Base-by-base conservation (phyloP, 805 yeast species). In the Starmerella bombicola region DNA sequence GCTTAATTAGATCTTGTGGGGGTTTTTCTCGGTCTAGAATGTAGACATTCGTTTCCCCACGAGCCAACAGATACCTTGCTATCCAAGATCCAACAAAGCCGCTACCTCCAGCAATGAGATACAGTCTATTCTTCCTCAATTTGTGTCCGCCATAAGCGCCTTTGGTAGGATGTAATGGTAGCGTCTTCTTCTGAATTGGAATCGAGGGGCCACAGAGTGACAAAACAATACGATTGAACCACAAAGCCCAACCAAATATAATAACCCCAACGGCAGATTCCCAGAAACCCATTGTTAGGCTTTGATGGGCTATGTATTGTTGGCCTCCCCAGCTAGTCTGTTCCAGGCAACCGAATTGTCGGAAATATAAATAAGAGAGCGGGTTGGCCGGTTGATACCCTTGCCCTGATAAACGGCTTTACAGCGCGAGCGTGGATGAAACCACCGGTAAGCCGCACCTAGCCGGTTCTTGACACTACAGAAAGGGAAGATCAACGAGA, bases 51-150 rank as follows among this genome's bases (percentile, higher is more conserved):
- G 21, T 30, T 16, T 55, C 57, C 6, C 50, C 50, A 3, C 61
- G 51, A 8, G 53, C 47, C 15, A 54, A 32, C 22, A 56, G 46
- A 31, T 53, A 56, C 8, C 61, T 48, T 21, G 49, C 55, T 12
- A 56, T 44, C 61, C 61, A 56, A 3, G 60, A 51, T 6, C 61
- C 61, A 20, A 46, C 25, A 35, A 55, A 56, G 8, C 60, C 60
- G n/a, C 51, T 41, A 17, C 59, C 61, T 1, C 60, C 59, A 6
- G 50, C 46, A n/a, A 56, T 37, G 12, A 56, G 37, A 40, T 54
- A 56, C 15, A 48, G 20, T 4, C 56, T 46, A 10, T 42, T 23
- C 7, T 23, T 22, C 10, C 21, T 36, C 4, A 34, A 33, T 13
- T 42, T 35, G 33, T 40, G 25, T 8, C 34, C 34, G 8, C 40